A percentile compares a stretch with the other conserved stretches of the same genome.
Conservation (phyloP, 495 filamentous ascomycete species). For the Sporormia fimetaria region DNA sequence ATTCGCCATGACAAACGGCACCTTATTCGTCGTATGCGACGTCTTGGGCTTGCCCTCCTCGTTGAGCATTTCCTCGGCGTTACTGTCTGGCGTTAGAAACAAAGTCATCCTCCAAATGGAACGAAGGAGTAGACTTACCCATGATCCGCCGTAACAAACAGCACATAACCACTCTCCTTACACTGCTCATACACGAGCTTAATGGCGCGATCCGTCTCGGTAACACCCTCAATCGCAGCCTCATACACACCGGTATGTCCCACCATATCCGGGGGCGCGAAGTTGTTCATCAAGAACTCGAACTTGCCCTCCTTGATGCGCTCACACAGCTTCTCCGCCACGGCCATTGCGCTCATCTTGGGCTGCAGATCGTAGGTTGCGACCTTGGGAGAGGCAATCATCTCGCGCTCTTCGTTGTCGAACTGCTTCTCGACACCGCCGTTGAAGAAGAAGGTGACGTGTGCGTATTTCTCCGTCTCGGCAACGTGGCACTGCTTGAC, state of each 20-base stretch:
- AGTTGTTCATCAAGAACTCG: slow-evolving; percentile 99
- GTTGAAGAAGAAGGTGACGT: slow-evolving; percentile 99
- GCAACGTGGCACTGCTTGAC: slow-evolving; percentile 90
- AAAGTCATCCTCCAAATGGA: background rate
- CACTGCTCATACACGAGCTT: slow-evolving; percentile 82
- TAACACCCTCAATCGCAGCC: slow-evolving; percentile 78
- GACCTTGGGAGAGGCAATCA: slow-evolving; percentile 63
- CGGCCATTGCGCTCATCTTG: slow-evolving; percentile 86
- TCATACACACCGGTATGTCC: slow-evolving; percentile 96
- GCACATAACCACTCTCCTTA: slow-evolving; percentile 79
- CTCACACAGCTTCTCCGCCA: slow-evolving; percentile 77
- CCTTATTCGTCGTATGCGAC: slow-evolving; percentile 92
- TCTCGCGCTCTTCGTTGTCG: slow-evolving; percentile 71
- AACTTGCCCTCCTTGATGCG: slow-evolving; percentile 69
- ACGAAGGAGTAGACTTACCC: slow-evolving; percentile 43
- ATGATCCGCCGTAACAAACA: slow-evolving; percentile 93
- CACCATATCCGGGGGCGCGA: slow-evolving; percentile 98
- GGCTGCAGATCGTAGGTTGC: slow-evolving; percentile 94
- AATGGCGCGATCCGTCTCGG: slow-evolving; percentile 85
- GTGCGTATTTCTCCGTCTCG: slow-evolving; percentile 98
- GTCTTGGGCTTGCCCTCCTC: slow-evolving; percentile 93
- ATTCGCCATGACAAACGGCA: slow-evolving; percentile 97
- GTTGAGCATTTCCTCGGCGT: slow-evolving; percentile 98
- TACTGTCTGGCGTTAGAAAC: slow-evolving; percentile 36
- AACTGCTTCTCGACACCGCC: slow-evolving; percentile 96